Percentiles rank a stretch among this genome's conserved stretches.
phyloP scores from a whole-genome alignment of 2,329 filamentous ascomycete genomes.

The Colletotrichum sp. region DNA sequence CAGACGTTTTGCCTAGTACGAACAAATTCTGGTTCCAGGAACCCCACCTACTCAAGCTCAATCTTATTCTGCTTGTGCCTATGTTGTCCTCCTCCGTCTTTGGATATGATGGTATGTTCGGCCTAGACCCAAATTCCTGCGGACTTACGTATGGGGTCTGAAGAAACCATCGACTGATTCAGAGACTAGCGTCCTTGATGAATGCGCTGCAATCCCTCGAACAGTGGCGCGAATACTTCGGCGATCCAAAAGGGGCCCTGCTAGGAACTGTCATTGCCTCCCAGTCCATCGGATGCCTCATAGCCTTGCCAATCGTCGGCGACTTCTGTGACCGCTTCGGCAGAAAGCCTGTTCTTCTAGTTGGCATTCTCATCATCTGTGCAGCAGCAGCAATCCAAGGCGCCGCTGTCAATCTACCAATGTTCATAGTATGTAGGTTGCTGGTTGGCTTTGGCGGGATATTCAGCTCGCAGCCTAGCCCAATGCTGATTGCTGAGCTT shows the following conservation, averaged over 20 bases:
- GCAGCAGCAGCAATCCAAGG: constrained; percentile 36
- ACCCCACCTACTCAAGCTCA: not conserved
- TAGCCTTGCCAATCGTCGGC: constrained; percentile 38
- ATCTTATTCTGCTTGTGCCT: not conserved
- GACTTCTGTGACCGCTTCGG: constrained; percentile 44
- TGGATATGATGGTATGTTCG: not conserved
- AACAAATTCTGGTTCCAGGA: too few relatives aligned
- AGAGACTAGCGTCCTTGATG: constrained; percentile 40
- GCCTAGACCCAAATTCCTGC: not conserved
- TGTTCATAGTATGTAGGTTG: constrained; percentile 34
- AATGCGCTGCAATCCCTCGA: constrained; percentile 48
- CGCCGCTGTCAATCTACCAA: constrained; percentile 26
- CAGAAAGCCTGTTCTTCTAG: constrained; percentile 40
- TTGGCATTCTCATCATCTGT: constrained; percentile 36
- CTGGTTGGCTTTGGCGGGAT: constrained; percentile 36
- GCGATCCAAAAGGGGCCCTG: constrained; percentile 35
- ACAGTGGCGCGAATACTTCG: constrained; percentile 46
- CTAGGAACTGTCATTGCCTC: constrained; percentile 42
- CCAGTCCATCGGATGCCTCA: constrained; percentile 42
- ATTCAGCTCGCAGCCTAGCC: constrained; percentile 34
- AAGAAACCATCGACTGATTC: not conserved
- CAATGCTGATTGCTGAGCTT: constrained; percentile 37
- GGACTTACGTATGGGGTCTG: not conserved
- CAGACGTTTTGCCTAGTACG: too few relatives aligned
- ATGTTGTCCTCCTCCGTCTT: not conserved